These are phyloP conservation scores for Termitomyces sp. DNA, from an alignment of 768 basidiomycete species.

Conservation along the genomic window DNA sequence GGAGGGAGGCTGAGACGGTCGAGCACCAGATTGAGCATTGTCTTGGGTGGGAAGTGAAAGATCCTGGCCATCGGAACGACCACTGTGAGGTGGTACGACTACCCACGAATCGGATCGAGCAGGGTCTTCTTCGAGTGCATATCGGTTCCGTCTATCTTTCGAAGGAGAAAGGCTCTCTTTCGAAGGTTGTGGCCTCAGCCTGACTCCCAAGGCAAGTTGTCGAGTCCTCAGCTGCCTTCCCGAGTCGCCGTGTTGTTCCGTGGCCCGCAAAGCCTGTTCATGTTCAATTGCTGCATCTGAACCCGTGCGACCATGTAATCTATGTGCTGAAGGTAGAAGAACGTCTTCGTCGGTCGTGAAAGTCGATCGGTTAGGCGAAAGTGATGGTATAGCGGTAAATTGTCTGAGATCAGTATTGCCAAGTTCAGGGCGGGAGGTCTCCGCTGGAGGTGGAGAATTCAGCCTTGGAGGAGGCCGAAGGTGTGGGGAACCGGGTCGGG, in stretches of 20 bases:
- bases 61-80: conserved; percentile 28
- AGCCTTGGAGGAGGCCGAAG: conserved; percentile 23
- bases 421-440: conserved; percentile 13
- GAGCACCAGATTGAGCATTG: conserved; percentile 20
- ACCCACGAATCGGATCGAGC: conserved; percentile 23
- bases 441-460: conserved; percentile 28
- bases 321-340: conserved; percentile 26
- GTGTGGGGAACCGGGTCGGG: conserved; percentile 34
- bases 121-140: conserved; percentile 22
- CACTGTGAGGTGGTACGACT: conserved; percentile 23
- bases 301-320: conserved; percentile 39
- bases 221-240: conserved; percentile 27
- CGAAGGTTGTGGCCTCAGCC: conserved; percentile 27
- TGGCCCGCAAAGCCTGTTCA: conserved; percentile 34
- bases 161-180: conserved; percentile 24
- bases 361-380: conserved; percentile 41
- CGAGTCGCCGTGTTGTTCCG: conserved; percentile 32
- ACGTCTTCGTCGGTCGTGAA: conserved; percentile 37
- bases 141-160: conserved; percentile 22
- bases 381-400: conserved; percentile 30
- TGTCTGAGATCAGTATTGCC: conserved; percentile 6
- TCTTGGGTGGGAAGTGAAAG: conserved; percentile 21
- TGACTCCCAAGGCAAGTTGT: conserved; percentile 21
- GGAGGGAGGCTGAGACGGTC: conserved; percentile 26
- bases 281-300: conserved; percentile 52